Percentiles rank a stretch among this genome's conserved stretches.
phyloP scores from a whole-genome alignment of 140 eudicot genomes.

The Flaveria floridana region DNA sequence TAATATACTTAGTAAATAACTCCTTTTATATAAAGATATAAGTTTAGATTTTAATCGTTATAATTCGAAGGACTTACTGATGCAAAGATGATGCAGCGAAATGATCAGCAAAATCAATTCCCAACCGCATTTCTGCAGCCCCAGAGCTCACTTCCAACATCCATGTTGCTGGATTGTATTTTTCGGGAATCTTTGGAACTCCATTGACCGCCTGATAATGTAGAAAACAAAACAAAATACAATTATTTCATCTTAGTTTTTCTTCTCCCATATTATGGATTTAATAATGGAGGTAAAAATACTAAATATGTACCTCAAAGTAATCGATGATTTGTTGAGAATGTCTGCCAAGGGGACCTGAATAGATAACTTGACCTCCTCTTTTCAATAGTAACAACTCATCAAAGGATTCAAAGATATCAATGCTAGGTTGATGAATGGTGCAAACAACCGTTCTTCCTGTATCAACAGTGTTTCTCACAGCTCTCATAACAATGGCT shows the following conservation, averaged over 20 bases:
- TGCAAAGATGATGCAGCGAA: slow-evolving; percentile 33
- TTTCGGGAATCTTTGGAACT: slow-evolving; percentile 45
- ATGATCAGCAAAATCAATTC: slow-evolving; percentile 41
- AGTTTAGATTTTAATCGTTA: neutral
- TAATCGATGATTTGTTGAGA: slow-evolving; percentile 69
- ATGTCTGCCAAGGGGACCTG: slow-evolving; percentile 76
- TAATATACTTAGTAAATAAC: neutral
- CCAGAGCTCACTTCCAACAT: slow-evolving; percentile 53
- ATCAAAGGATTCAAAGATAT: slow-evolving; percentile 79
- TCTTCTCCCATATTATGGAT: neutral
- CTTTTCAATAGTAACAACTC: slow-evolving; percentile 85
- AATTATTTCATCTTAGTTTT: neutral
- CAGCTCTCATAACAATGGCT: slow-evolving; percentile 89
- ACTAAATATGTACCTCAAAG: slow-evolving; percentile 54
- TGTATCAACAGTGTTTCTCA: slow-evolving; percentile 83
- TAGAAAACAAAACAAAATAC: neutral
- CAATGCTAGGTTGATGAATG: slow-evolving; percentile 87
- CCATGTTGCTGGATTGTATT: slow-evolving; percentile 57
- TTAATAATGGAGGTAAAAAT: neutral
- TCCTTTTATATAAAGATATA: neutral
- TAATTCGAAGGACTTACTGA: slow-evolving; percentile 34
- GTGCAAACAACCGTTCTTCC: slow-evolving; percentile 93
- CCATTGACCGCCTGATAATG: slow-evolving; percentile 36
- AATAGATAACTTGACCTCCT: slow-evolving; percentile 83
- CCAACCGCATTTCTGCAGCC: slow-evolving; percentile 42